Evolutionary conservation across 2,329 filamentous ascomycete species (phyloP).

Genomic region (Fusarium torreyae): DNA sequence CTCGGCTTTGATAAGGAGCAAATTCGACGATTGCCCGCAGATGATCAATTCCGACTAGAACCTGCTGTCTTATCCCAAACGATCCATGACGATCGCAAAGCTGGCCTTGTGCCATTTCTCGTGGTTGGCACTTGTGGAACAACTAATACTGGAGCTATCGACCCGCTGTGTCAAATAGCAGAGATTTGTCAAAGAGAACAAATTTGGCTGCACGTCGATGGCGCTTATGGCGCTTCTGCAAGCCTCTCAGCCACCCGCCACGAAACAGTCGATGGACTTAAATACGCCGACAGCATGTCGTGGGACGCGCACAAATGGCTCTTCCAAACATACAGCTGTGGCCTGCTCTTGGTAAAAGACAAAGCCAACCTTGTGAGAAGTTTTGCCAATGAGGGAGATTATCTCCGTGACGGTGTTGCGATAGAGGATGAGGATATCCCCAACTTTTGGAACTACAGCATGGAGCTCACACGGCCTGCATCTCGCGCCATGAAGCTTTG

Average conservation of each 20-base stretch:
- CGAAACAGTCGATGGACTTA: conserved; percentile 24
- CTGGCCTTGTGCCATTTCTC: conserved; percentile 14
- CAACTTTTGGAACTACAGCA: conserved; percentile 49
- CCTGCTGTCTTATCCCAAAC: accelerated
- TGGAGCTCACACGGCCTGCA: conserved; percentile 46
- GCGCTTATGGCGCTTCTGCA: conserved; percentile 47
- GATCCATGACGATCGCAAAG: conserved; percentile 2
- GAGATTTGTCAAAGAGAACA: conserved; percentile 23
- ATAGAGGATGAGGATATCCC: conserved; percentile 46
- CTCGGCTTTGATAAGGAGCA: conserved; percentile 20
- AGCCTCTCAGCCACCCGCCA: conserved; percentile 34
- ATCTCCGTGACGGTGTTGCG: conserved; percentile 44
- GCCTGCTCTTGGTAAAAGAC: conserved; percentile 42
- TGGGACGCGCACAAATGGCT: conserved; percentile 52
- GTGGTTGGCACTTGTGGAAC: conserved; percentile 39
- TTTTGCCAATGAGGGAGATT: conserved; percentile 46
- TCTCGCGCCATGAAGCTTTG: conserved; percentile 47
- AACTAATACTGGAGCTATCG: conserved; percentile 31
- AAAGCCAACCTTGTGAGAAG: conserved; percentile 39
- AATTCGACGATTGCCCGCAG: neutral
- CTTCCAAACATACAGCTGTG: conserved; percentile 48
- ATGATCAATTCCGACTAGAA: conserved; percentile 2
- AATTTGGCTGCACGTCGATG: conserved; percentile 47
- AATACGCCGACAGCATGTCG: conserved; percentile 45
- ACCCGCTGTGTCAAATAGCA: conserved; percentile 8